Conservation (phyloP, 2,329 filamentous ascomycete genomes). For the Aspergillus caelatus region DNA sequence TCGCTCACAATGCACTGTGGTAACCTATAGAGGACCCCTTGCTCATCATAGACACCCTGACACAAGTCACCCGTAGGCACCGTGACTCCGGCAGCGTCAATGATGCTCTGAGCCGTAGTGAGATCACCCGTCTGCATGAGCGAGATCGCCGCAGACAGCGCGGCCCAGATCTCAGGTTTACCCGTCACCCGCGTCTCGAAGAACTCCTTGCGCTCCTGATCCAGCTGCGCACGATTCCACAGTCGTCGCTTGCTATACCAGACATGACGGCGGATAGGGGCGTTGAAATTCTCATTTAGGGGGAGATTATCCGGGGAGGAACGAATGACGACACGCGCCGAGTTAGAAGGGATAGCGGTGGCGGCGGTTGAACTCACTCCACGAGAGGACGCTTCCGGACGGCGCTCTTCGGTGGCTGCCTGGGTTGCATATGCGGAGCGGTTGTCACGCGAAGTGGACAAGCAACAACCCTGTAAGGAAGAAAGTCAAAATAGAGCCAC, state of each 20-base stretch:
- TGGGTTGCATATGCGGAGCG: conserved; percentile 28
- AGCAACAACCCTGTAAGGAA: conserved; percentile 42
- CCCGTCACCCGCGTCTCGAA: conserved; percentile 89
- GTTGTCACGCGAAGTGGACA: conserved; percentile 39
- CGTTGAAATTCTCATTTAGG: conserved; percentile 66
- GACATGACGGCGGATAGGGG: conserved; percentile 65
- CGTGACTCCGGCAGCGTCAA: conserved; percentile 76
- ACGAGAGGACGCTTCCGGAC: conserved; percentile 22
- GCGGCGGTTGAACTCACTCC: conserved; percentile 15
- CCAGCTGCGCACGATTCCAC: conserved; percentile 72
- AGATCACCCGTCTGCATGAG: conserved; percentile 66
- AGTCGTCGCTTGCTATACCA: conserved; percentile 66
- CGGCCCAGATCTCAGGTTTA: conserved; percentile 76
- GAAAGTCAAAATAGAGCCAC: neutral
- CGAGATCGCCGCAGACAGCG: conserved; percentile 68
- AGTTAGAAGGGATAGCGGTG: conserved; percentile 18
- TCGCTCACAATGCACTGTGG: conserved; percentile 71
- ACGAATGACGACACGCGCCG: conserved; percentile 15
- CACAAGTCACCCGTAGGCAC: conserved; percentile 72
- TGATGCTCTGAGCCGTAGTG: conserved; percentile 74
- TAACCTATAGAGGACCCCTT: conserved; percentile 70
- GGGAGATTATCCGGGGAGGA: conserved; percentile 28
- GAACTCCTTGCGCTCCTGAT: conserved; percentile 75
- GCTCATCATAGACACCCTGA: conserved; percentile 71
- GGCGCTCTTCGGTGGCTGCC: conserved; percentile 27